phyloP scores from a whole-genome alignment of 805 yeast genomes.

The Ogataea degrootiae region DNA sequence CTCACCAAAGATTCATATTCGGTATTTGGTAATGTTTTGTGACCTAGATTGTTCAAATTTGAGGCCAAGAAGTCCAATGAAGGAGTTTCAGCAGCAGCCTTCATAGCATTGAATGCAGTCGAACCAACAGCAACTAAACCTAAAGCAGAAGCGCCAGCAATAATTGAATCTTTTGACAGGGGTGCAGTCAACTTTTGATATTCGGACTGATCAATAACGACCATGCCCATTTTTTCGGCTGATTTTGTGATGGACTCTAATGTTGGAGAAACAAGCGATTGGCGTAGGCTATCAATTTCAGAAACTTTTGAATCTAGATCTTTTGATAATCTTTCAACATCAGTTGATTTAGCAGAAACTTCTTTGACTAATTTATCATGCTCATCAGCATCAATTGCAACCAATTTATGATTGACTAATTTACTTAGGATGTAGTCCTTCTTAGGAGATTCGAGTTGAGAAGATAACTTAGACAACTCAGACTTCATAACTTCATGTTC shows the following conservation, averaged over 20 bases:
- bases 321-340: neutral
- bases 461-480: slow-evolving; percentile 6
- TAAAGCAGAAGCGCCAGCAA: slow-evolving; percentile 25
- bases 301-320: neutral
- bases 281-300: neutral
- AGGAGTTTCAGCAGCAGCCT: slow-evolving; percentile 19
- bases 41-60: slow-evolving; percentile 21
- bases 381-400: slow-evolving; percentile 3
- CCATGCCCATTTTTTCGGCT: neutral
- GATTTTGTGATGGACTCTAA: neutral
- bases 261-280: neutral
- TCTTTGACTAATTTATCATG: slow-evolving; percentile 1
- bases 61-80: slow-evolving; percentile 23
- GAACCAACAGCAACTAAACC: slow-evolving; percentile 34
- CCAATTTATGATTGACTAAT: slow-evolving; percentile 14
- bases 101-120: slow-evolving; percentile 21
- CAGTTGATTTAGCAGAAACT: slow-evolving; percentile 1
- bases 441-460: slow-evolving; percentile 23
- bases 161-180: slow-evolving; percentile 11
- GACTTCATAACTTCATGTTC: slow-evolving; percentile 5
- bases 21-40: slow-evolving; percentile 15
- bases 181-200: neutral
- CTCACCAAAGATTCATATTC: slow-evolving; percentile 18
- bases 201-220: neutral
- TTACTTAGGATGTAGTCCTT: slow-evolving; percentile 19